Conservation (phyloP, 2,329 filamentous ascomycete genomes). For the Botrytis fabae region DNA sequence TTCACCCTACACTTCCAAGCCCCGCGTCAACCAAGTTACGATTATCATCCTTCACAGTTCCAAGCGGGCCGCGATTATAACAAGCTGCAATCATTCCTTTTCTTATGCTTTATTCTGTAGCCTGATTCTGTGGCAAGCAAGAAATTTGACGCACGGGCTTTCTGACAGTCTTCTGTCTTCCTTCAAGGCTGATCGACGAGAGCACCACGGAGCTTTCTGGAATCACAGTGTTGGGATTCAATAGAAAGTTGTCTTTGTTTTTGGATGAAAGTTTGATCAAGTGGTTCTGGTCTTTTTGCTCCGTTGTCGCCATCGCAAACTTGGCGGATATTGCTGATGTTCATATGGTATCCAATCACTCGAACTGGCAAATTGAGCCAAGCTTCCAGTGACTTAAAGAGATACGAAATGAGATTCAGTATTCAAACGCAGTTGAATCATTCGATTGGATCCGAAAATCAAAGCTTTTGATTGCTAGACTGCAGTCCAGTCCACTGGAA, state of each 20-base stretch:
- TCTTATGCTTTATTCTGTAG: background rate
- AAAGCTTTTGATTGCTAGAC: background rate
- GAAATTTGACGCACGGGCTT: background rate
- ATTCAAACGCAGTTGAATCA: background rate
- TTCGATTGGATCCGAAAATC: background rate
- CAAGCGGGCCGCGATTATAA: background rate
- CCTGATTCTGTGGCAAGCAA: background rate
- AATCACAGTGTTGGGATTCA: background rate
- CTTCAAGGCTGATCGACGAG: background rate
- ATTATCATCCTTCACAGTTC: background rate
- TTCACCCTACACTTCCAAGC: background rate
- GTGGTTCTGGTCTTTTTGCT: background rate
- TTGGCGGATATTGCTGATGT: background rate
- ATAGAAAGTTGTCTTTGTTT: background rate
- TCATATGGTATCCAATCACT: background rate
- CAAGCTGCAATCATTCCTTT: background rate
- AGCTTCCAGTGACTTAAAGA: background rate
- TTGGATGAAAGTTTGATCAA: background rate
- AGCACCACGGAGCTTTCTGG: background rate
- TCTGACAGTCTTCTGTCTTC: background rate
- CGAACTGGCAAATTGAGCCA: background rate
- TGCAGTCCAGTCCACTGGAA: background rate
- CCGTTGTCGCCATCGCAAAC: background rate
- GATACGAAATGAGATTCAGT: background rate
- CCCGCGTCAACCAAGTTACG: background rate